Base-by-base conservation (phyloP, 768 basidiomycete species). In the Auriculariales sp. region DNA sequence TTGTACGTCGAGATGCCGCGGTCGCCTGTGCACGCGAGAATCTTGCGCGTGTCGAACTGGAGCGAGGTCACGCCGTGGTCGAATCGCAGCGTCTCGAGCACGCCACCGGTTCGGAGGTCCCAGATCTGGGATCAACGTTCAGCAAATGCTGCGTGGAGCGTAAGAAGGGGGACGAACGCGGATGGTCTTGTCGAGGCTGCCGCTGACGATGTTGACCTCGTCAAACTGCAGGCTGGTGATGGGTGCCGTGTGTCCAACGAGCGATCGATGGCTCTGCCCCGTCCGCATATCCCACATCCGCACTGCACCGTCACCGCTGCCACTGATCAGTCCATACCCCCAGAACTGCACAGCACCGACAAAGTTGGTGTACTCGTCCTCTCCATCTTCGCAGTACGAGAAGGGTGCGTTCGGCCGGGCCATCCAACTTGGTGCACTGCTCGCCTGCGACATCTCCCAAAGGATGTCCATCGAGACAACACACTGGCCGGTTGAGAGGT, bases 201-300 rank as follows among this genome's bases (percentile, higher is more conserved):
- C 95, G 48, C 84, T 93, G 36, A 83, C 80, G 57, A 98, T 83
- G 61, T 95, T 86, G 51, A 85, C 71, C 67, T 98, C 93, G 68
- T 99, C 95, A 60, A 99, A 98, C 63, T 98, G 71, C 5, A 99
- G 71, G 60, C 85, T 91, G 2, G 91, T 97, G 46, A 99, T 79
- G 7, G 95, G 92, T 0, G 73, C 88, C 3, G 88, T 95, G 61
- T 99, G 95, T 2, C 93, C 95, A 46, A 87, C 65, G 33, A 99
- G 69, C 10, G 92, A 95, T 31, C 94, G 75, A 64, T 97, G 93
- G 6, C 91, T 83, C 60, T 98, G 94, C 4, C 95, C 95, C 28
- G 94, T 99, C 39, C 95, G 83, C 92, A 97, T 97, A 61, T 99
- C 95, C 95, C 95, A 99, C 93, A 99, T 97, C 55, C 95, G 69